Conservation (phyloP, 257 asterid genomes). For the Solanum habrochaites region DNA sequence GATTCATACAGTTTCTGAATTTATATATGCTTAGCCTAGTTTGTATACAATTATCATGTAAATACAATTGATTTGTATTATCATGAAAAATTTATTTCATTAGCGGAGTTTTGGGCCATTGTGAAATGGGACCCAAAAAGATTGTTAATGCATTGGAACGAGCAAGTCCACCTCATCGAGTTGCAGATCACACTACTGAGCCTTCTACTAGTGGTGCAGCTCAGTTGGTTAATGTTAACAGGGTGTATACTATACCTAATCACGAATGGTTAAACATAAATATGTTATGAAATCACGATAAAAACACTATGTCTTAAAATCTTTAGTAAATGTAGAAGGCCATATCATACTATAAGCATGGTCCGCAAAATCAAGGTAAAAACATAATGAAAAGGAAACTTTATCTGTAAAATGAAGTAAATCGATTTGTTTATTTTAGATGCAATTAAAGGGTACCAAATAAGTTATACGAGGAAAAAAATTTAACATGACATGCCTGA, state of each 20-base stretch:
- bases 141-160: slow-evolving; percentile 51
- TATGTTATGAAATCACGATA: no score
- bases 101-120: slow-evolving; percentile 73
- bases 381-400: neutral
- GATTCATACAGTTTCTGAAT: no score
- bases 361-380: no score
- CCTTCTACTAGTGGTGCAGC: neutral
- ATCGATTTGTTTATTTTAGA: no score
- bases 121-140: slow-evolving; percentile 57
- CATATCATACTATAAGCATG: neutral
- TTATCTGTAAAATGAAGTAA: neutral
- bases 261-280: no score
- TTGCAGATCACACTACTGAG: slow-evolving; percentile 2
- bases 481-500: neutral
- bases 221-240: neutral
- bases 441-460: neutral
- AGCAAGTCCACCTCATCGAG: slow-evolving; percentile 17
- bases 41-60: no score
- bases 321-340: no score
- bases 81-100: slow-evolving; percentile 32
- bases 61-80: no score
- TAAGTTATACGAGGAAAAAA: no score
- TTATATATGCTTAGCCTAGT: no score
- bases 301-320: no score
- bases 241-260: no score